Evolutionary conservation across 83 land plant genomes (phyloP), one percentile per base, ranked within the genome.

Genomic region (Thuja plicata): DNA sequence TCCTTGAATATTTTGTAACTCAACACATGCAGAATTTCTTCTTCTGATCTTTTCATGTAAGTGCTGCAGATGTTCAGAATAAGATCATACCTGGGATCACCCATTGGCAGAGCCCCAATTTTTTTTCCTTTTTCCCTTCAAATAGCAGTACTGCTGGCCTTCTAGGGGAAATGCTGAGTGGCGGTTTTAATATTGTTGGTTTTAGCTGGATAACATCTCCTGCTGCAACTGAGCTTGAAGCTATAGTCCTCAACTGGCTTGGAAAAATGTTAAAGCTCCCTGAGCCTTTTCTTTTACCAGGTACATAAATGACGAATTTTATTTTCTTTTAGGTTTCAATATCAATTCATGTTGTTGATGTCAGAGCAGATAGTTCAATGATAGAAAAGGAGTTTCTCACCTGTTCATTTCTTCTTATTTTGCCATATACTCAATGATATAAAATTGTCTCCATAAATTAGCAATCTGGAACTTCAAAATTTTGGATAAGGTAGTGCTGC

Each of bases 131-230:
- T 83, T 97, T 85, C 90, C 99, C 97, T 77, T 94, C 99, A 32
- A 97, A 97, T 87, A 92, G 96, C 76, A 96, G 99, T 85, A 92
- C 89, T 66, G 99, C 99, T 35, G 98, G 98, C n/a, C 95, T 97
- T 80, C 34, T 97, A 17, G 99, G 99, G 19, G 99, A 97, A 91
- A 97, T 97, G 99, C 95, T 97, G 17, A 96, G 99, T 92, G 96
- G 94, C 87, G 97, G 94, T 73, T 76, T 97, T 30, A 97, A 94
- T 83, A 93, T 97, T 86, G 94, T 95, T 83, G 97, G 97, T 34
- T 97, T 97, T 90, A 97, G 97, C 86, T 97, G 99, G 99, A 89
- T 96, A 17, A 93, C 96, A 82, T 97, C 97, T 87, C 99, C 99
- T 82, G 98, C 98, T 84, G 99, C 99, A 37, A 97, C 98, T 15